Evolutionary conservation across 1,139 yeast genomes (phyloP), one percentile per base, ranked within the genome.

Genomic region (Hansenula lynferdii): DNA sequence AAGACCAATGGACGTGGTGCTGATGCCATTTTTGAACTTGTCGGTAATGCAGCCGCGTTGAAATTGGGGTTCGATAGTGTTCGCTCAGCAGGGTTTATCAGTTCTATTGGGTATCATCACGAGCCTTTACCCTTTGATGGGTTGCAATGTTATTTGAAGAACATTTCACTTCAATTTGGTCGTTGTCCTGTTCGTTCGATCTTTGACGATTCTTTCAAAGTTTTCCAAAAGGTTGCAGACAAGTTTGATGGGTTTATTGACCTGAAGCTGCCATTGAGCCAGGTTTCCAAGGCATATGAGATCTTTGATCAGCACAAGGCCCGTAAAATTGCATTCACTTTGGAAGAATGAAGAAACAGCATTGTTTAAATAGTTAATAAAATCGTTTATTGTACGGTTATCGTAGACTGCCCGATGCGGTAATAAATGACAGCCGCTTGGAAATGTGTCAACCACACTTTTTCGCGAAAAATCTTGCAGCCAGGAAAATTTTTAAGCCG

Each of bases 1-100:
- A 39, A 42, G 18, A 51, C 56, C 2, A 60, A 65, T 28, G 86
- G 85, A 3, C 62, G 68, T 36, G 96, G 96, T 36, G 95, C 80
- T 15, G 70, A 68, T 35, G 95, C 77, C 3, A 74, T 81, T 1
- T 86, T 73, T 56, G 97, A 90, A 60, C 79, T 94, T 28, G 78
- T 89, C 37, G 97, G 97, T n/a, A 83, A 85, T 56, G 84, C 54
- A 10, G 56, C 69, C 2, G 81, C 84, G 0, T 57, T 77, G 41
- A 61, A 62, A 38, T 58, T 72, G 1, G 80, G 78, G 0, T 78
- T 69, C 47, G 75, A 76, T 34, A 56, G 68, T 34, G 77, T 78
- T 5, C 70, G 84, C 37, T 64, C 77, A 31, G 77, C 77, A 38
- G 85, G 85, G 8, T 72, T 72, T 40, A 73, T 79, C 35, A 67